These are phyloP conservation scores for Obelidium mucronatum DNA, from an alignment of 192 early-diverging fungal species.

Conservation along the genomic window DNA sequence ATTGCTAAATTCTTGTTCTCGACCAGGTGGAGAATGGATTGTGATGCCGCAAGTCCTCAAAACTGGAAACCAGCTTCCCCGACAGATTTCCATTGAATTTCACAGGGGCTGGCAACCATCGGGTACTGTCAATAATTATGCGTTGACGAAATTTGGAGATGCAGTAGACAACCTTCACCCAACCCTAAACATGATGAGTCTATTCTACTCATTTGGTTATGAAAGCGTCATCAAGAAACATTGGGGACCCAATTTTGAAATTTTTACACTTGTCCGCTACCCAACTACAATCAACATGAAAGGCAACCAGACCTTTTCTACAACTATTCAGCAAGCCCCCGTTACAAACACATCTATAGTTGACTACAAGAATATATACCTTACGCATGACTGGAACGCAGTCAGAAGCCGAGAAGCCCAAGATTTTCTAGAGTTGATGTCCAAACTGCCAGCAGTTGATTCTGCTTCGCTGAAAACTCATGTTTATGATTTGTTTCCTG, in stretches of 20 bases:
- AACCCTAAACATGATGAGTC: neutral
- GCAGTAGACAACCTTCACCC: neutral
- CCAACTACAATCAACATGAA: no score
- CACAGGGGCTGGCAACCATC: neutral
- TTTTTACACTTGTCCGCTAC: slow-evolving; percentile 1
- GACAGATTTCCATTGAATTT: neutral
- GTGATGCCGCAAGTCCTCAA: neutral
- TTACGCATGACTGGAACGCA: neutral
- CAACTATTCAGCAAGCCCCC: no score
- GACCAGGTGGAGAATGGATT: slow-evolving; percentile 1
- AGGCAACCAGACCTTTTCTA: no score
- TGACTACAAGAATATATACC: neutral
- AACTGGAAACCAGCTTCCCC: neutral
- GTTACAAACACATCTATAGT: no score
- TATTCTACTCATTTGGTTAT: neutral
- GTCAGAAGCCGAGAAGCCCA: neutral
- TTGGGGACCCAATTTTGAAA: slow-evolving; percentile 3
- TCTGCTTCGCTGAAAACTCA: neutral
- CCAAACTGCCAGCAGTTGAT: neutral
- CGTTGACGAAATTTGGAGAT: neutral
- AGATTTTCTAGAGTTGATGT: neutral
- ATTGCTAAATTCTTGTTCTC: neutral
- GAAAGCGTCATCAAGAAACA: neutral
- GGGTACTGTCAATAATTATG: neutral
- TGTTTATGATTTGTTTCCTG: neutral